Base-by-base conservation (phyloP, 2,329 filamentous ascomycete genomes). In the Cadophora sp. region DNA sequence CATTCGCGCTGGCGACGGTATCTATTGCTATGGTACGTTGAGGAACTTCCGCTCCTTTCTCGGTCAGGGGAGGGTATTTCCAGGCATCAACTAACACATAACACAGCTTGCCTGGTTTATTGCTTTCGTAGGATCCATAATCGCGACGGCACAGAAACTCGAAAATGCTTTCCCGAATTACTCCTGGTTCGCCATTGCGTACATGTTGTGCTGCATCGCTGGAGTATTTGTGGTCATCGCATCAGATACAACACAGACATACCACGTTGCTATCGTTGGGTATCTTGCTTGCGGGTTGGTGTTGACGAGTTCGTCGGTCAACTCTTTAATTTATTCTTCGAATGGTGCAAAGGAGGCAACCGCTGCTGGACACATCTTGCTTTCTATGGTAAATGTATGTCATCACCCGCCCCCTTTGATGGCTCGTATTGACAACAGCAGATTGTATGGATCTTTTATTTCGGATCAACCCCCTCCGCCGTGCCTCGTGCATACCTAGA, bases 361-460 rank as follows among this genome's bases (percentile, higher is more conserved):
- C 8, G 93, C 92, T 33, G 96, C 96, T 68, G 96, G 96, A 55
- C 96, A 96, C 79, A 97, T 99, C 69, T 84, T 99, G 62, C 84
- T 98, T 56, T 95, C 94, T 66, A 97, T 98, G 88, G 89, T 97
- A 64, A 88, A 91, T 73, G 94, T 97, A 87, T 76, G 92, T 83
- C 22, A 8, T 30, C 27, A 30, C 33, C 3, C 16, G 13, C 16
- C 20, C 22, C 36, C n/a, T 60, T 13, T 20, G 2, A 9, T 45
- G 2, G 3, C 14, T 43, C 22, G 16, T 39, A 33, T 56, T 65
- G 36, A 65, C 56, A 18, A n/a, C 11, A 41, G 22, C 74, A 97
- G 94, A 92, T 97, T 74, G 88, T 98, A 67, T 99, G 96, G 96
- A 97, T 97, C 73, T 97, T 98, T 81, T 98, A 98, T 84, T 99